Percentiles rank a stretch among this genome's conserved stretches.
These are phyloP conservation scores for Mycocentrospora acerina DNA, from an alignment of 2,329 filamentous ascomycete genomes.

Conservation along the genomic window DNA sequence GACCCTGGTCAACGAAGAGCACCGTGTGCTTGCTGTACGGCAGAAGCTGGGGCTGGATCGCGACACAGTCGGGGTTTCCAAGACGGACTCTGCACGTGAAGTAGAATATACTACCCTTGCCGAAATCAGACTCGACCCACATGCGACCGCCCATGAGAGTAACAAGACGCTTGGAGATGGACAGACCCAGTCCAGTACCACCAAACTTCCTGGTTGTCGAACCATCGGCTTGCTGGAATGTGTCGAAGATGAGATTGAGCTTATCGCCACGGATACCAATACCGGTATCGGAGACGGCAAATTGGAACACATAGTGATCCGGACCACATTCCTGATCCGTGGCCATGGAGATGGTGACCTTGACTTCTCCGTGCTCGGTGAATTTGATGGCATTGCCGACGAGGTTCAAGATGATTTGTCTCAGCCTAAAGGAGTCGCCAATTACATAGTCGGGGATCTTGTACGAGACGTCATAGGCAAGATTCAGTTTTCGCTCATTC, in stretches of 20 bases:
- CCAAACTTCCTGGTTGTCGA: constrained; percentile 96
- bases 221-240: constrained; percentile 96
- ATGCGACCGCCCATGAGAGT: constrained; percentile 96
- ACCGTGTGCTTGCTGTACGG: constrained; percentile 94
- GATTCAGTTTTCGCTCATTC: constrained; percentile 89
- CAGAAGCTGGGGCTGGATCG: constrained; percentile 79
- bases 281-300: constrained; percentile 92
- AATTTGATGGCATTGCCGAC: constrained; percentile 99
- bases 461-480: constrained; percentile 91
- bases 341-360: constrained; percentile 80
- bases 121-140: constrained; percentile 92
- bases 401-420: constrained; percentile 95
- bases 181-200: constrained; percentile 88
- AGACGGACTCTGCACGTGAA: constrained; percentile 92
- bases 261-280: constrained; percentile 97
- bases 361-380: constrained; percentile 94
- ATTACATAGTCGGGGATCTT: constrained; percentile 93
- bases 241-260: constrained; percentile 95
- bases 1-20: constrained; percentile 89
- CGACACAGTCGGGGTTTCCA: constrained; percentile 73
- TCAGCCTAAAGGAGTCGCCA: constrained; percentile 91
- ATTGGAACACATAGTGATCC: constrained; percentile 90
- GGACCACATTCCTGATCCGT: constrained; percentile 64
- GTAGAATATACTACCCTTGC: constrained; percentile 90
- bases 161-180: constrained; percentile 91